Evolutionary conservation across 2,329 filamentous ascomycete genomes (phyloP), one percentile per base, ranked within the genome.

Genomic region (Dryadomyces sulphureus): DNA sequence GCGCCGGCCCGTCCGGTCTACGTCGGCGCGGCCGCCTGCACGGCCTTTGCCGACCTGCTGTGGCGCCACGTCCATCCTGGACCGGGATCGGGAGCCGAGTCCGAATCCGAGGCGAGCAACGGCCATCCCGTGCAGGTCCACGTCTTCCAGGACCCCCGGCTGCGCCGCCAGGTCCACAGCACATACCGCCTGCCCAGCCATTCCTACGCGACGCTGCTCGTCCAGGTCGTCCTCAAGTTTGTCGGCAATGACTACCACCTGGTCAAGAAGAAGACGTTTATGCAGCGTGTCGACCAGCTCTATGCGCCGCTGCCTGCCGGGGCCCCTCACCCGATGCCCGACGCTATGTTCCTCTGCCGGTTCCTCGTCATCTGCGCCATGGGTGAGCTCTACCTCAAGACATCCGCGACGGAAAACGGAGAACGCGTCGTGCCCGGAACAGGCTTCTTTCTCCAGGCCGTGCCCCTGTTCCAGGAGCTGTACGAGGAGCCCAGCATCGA

Each of bases 401-500:
- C 27, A 11, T 19, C 36, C 9, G 19, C 27, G 3, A 42, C 17
- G 17, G 30, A 45, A 12, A 34, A 45, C 9, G 49, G 56, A 2
- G 54, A 54, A 34, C 45, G 55, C n/a, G 48, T 50, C 1, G 59
- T 65, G 40, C 64, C 63, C 11, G 63, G 64, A 3, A 51, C 63
- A 12, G 32, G 47, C 5, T 65, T 63, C 46, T 66, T 60, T 49
- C 54, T 57, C 1, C 54, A 57, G 36, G 60, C 63, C 5, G 57
- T 59, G 41, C 55, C 53, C 17, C 53, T 63, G 38, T 54, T 65
- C 9, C 55, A 57, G 35, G 59, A 64, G 20, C 54, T 57, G 17
- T 57, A 59, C 30, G 64, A 66, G 49, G 54, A 63, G 21, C 61
- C 64, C 8, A 54, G 55, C 27, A 51, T 65, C 27, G 58, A 60